phyloP scores from a whole-genome alignment of 352 stramenopile species.

The Blastocystis sp. region DNA sequence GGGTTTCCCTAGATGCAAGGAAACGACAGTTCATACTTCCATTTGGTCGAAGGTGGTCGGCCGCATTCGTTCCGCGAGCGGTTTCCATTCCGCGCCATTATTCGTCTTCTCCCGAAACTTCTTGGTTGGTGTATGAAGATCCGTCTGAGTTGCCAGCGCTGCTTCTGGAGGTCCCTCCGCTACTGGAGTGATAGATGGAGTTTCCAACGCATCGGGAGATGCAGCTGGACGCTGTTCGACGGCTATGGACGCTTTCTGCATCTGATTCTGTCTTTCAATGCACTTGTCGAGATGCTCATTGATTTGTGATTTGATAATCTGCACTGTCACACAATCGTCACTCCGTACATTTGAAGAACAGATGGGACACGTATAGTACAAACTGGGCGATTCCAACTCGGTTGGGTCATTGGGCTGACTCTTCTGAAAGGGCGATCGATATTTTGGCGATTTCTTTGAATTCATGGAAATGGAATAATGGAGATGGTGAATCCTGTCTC shows the following conservation, averaged over 20 bases:
- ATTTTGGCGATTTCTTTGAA: not conserved
- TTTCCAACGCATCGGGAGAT: not conserved
- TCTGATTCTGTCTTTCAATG: not conserved
- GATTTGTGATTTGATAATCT: constrained; percentile 28
- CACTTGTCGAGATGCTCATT: constrained; percentile 15
- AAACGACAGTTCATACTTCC: not conserved
- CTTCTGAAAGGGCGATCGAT: not conserved
- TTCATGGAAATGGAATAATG: not conserved
- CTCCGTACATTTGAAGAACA: not conserved
- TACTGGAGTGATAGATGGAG: not conserved
- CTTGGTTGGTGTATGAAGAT: not conserved
- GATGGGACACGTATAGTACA: constrained; percentile 12
- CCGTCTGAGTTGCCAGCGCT: not conserved
- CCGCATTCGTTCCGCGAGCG: constrained; percentile 32
- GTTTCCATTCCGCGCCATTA: not conserved
- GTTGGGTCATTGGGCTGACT: not conserved
- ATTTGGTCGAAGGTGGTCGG: constrained; percentile 27
- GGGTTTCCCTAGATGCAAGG: constrained; percentile 62
- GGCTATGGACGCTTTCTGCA: not conserved
- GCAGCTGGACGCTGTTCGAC: not conserved
- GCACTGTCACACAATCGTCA: not conserved
- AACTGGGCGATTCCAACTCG: not conserved
- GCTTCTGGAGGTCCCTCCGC: not conserved
- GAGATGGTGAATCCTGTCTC: too few relatives aligned
- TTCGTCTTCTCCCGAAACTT: not conserved